Percentiles rank a stretch among this genome's conserved stretches.
phyloP scores from a whole-genome alignment of 257 asterid genomes.

The Fraxinus cuspidata region DNA sequence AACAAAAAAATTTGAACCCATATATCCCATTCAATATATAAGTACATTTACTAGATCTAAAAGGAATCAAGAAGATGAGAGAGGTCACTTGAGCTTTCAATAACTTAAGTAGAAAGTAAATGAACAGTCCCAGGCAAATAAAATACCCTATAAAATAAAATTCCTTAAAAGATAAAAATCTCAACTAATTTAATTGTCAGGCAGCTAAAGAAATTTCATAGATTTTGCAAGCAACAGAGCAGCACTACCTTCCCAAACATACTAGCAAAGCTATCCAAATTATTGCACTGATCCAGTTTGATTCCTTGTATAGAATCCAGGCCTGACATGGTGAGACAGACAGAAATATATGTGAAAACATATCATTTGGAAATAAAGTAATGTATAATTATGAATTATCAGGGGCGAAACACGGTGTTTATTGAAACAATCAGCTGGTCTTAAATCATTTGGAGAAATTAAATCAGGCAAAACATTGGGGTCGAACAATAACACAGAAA shows the following conservation, averaged over 20 bases:
- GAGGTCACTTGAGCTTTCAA: background rate
- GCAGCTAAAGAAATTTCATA: background rate
- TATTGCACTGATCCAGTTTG: constrained; percentile 54
- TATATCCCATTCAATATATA: background rate
- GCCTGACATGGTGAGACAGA: constrained; percentile 43
- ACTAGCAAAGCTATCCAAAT: constrained; percentile 63
- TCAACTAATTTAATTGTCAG: background rate
- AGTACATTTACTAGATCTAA: background rate
- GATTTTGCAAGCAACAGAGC: constrained; percentile 3
- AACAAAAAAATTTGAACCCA: background rate
- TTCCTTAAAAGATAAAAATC: background rate
- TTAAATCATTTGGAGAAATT: background rate
- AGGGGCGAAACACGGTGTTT: background rate
- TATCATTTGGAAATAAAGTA: constrained; percentile 9
- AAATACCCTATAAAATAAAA: background rate
- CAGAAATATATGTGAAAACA: constrained; percentile 24
- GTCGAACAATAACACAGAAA: background rate
- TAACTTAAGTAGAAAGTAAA: background rate
- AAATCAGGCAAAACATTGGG: background rate
- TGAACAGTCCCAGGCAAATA: background rate
- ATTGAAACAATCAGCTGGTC: background rate
- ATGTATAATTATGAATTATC: background rate
- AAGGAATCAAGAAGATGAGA: background rate
- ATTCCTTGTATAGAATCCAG: constrained; percentile 76
- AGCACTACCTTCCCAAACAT: constrained; percentile 73